Base-by-base conservation (phyloP, 148 eudicot species). In the Cornus suecica region DNA sequence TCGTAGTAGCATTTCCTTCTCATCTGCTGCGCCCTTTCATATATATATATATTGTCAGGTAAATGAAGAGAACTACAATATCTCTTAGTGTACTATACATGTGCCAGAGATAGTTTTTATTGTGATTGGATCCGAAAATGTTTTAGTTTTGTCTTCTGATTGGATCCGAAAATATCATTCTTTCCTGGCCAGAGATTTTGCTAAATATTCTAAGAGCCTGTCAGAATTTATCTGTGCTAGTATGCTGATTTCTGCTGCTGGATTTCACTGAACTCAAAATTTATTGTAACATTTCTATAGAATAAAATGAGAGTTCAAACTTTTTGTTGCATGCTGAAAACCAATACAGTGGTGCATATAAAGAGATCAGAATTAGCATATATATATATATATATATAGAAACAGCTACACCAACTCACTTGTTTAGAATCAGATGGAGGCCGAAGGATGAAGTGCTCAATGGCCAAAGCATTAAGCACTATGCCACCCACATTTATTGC, bases 401-500 rank as follows among this genome's bases (percentile, higher is more conserved):
- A 2, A 32, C 34, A 32, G 3, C 6, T 10, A 37, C 8, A 37
- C 42, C 6, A 25, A 81, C 97, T 89, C 82, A 92, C 98, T 63
- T 87, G 81, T 74, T 84, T 82, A 51, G 86, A 64, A 76, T 84
- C 91, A 18, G 88, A 79, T 76, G 99, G 89, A 79, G 88, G 88
- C n/a, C 99, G 83, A 72, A 94, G 96, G 79, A 94, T 91, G 89
- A 89, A 92, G 82, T 92, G 94, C 83, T 92, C 99, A 51, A 94
- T 92, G 25, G 93, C 95, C 67, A 92, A 89, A 77, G 91, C 94
- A 82, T 94, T 94, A 30, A 94, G 85, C 80, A 92, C 89, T 84
- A 89, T 84, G 8, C 96, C 99, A 0, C 99, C 99, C 31, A 94
- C 91, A 75, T 92, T 90, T 25, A 92, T 71, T 13, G 90, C 91